Evolutionary conservation across 2,329 filamentous ascomycete species (phyloP), one percentile per base, ranked within the genome.

Genomic region (Aspergillus japonicus): DNA sequence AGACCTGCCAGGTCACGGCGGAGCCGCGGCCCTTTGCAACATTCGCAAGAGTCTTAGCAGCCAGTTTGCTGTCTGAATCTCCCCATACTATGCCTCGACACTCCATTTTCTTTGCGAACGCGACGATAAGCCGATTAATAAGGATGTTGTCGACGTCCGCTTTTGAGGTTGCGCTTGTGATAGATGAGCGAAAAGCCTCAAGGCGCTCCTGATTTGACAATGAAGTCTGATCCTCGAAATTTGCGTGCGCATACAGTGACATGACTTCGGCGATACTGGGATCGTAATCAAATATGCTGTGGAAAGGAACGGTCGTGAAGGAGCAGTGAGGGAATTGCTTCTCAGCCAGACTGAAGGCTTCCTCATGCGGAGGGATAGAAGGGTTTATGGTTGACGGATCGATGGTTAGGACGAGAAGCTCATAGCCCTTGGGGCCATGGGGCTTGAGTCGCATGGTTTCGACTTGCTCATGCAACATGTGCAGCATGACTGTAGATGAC

Each of bases 21-120:
- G 89, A 92, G 0, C 94, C 95, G 52, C 94, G 85, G 1, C 95
- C 95, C 77, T 96, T 97, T 24, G 94, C 92, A 2, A 94, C 92
- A 77, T 95, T 91, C 6, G 91, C 83, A 14, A 99, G 85, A 0
- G 92, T 91, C 69, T 91, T 87, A 66, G 94, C 91, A 4, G 95
- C 94, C 31, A 99, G 86, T 16, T 88, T 86, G 5, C 92, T 97
- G 21, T 95, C 96, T 65, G 87, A 96, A 76, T 94, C 88, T 23
- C 91, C 93, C 75, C 95, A 89, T 1, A 98, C 77, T 47, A 98
- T 83, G 12, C 87, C 87, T 64, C 89, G 85, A 72, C 88, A 95
- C 12, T 71, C 77, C 29, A 82, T 77, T 16, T 79, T 74, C 62
- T 84, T 82, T 10, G 90, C 90, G 49, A 86, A 79, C 49, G 85